Conservation (phyloP, 345 rosid genomes). For the Euphorbia lathyris region DNA sequence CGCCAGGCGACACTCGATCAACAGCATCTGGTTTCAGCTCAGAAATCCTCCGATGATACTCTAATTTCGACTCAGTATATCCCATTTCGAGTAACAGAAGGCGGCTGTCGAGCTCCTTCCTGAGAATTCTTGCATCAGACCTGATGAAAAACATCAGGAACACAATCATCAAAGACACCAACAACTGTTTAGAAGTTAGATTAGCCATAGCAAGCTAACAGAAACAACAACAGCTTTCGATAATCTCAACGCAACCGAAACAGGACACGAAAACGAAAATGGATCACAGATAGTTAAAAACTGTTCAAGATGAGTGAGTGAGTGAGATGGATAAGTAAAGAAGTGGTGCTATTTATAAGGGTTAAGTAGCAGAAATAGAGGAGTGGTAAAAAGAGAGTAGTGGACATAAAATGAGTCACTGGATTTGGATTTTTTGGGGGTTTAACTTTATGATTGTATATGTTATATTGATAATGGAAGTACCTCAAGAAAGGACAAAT, state of each 20-base stretch:
- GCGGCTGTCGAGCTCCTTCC: not conserved
- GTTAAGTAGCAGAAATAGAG: not conserved
- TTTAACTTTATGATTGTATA: not conserved
- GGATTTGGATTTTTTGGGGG: constrained; percentile 13
- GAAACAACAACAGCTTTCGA: no score
- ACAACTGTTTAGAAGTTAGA: not conserved
- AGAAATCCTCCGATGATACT: constrained; percentile 12
- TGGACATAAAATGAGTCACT: constrained; percentile 25
- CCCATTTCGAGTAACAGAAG: constrained; percentile 30
- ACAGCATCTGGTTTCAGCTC: not conserved
- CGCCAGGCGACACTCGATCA: constrained; percentile 34
- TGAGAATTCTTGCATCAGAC: constrained; percentile 16
- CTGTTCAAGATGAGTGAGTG: not conserved
- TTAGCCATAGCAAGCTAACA: constrained; percentile 11
- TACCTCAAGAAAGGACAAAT: constrained; percentile 6
- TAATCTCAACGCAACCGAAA: not conserved
- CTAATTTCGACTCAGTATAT: constrained; percentile 11
- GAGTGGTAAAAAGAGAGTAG: not conserved
- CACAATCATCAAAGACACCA: not conserved
- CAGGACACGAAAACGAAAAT: not conserved
- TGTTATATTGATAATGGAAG: not conserved
- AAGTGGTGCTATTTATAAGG: constrained; percentile 20
- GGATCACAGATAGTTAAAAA: not conserved
- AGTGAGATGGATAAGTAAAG: not conserved
- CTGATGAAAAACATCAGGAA: constrained; percentile 13